Evolutionary conservation across 495 filamentous ascomycete species (phyloP).

Genomic region (Penicillium parvum): DNA sequence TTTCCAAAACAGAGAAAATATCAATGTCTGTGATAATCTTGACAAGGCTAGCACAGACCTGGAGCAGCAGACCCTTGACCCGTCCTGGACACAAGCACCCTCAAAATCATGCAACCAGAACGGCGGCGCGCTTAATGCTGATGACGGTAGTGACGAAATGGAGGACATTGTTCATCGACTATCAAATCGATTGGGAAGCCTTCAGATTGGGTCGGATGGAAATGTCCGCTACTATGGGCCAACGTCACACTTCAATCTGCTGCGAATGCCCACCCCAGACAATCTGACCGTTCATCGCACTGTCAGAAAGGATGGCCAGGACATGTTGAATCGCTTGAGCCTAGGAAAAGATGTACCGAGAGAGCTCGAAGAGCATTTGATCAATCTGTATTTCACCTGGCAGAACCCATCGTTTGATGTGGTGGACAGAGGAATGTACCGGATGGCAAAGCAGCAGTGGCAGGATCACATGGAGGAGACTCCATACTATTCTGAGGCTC

Average conservation of each 20-base stretch:
- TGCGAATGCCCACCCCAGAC: slow-evolving; percentile 5
- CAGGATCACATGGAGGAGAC: slow-evolving; percentile 15
- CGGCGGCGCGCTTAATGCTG: not conserved
- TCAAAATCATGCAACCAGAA: not conserved
- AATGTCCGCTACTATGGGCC: slow-evolving; percentile 4
- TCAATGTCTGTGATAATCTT: not conserved
- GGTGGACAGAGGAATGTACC: slow-evolving; percentile 28
- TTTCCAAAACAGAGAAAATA: not conserved
- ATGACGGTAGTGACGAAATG: slow-evolving; percentile 1
- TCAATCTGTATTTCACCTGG: slow-evolving; percentile 35
- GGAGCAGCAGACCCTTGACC: not conserved
- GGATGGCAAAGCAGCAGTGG: slow-evolving; percentile 12
- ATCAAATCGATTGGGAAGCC: slow-evolving; percentile 1
- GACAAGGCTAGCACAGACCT: not conserved
- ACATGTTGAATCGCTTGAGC: slow-evolving; percentile 14
- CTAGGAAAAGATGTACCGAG: slow-evolving; percentile 14
- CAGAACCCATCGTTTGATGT: slow-evolving; percentile 30
- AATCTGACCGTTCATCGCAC: slow-evolving; percentile 9
- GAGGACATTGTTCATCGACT: slow-evolving; percentile 7
- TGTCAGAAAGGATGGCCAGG: slow-evolving; percentile 19
- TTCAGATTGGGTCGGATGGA: slow-evolving; percentile 1
- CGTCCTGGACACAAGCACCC: not conserved
- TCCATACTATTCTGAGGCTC: slow-evolving; percentile 30
- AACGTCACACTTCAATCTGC: not conserved
- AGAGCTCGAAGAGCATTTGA: slow-evolving; percentile 27